These are phyloP conservation scores for Brassica cretica DNA, from an alignment of 345 rosid genomes.

Conservation along the genomic window DNA sequence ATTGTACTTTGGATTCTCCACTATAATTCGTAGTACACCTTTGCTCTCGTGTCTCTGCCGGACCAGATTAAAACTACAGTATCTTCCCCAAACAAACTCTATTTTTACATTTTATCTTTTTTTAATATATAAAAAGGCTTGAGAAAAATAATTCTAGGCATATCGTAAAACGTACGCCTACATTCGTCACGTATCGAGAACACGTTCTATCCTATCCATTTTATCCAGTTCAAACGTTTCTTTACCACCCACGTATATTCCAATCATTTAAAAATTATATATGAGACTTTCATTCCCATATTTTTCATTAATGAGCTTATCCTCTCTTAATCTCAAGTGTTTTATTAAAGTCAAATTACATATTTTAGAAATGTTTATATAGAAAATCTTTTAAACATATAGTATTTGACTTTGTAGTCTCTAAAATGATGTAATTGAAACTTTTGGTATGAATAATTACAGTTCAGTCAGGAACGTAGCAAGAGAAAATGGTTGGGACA, in stretches of 20 bases:
- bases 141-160: background rate
- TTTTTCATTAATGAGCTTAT: no score
- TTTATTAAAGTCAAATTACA: background rate
- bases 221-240: background rate
- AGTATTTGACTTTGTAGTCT: background rate
- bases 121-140: background rate
- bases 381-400: background rate
- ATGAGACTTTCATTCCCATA: no score
- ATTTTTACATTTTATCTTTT: background rate
- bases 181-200: conserved; percentile 6
- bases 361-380: background rate
- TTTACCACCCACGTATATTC: no score
- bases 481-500: no score
- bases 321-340: background rate
- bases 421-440: background rate
- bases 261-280: no score
- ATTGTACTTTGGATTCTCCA: conserved; percentile 31
- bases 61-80: conserved; percentile 6
- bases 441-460: background rate
- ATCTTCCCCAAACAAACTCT: background rate
- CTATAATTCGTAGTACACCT: conserved; percentile 26
- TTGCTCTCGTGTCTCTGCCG: conserved; percentile 15
- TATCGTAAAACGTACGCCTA: background rate
- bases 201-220: background rate
- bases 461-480: no score